Conservation (phyloP, 2,329 filamentous ascomycete species). For the Cryphonectria nitschkei region DNA sequence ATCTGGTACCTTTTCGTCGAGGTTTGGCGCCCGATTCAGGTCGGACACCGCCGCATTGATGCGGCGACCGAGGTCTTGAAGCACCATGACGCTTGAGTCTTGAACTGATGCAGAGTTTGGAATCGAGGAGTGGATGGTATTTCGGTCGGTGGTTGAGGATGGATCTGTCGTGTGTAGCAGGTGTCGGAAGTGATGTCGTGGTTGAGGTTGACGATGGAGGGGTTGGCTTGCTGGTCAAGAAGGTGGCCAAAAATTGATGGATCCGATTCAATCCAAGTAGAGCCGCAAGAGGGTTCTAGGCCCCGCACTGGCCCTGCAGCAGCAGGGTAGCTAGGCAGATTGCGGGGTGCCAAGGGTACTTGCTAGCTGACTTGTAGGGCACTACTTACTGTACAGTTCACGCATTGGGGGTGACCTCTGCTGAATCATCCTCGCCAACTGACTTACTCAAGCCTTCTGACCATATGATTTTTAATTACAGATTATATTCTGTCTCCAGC, state of each 20-base stretch:
- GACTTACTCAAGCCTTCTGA: no score
- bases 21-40: constrained; percentile 86
- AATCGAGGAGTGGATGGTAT: background rate
- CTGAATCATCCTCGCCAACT: background rate
- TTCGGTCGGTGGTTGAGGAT: no score
- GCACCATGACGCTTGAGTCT: constrained; percentile 71
- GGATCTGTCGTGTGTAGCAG: background rate
- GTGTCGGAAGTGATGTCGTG: background rate
- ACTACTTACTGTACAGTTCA: background rate
- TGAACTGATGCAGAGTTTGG: background rate
- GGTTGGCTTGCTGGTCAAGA: background rate
- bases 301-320: background rate
- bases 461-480: no score
- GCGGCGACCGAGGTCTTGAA: constrained; percentile 97
- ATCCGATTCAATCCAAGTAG: no score
- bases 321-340: constrained; percentile 1
- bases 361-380: background rate
- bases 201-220: background rate
- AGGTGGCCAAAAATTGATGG: constrained; percentile 10
- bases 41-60: constrained; percentile 97
- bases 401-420: background rate
- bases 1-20: constrained; percentile 84
- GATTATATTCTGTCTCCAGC: no score
- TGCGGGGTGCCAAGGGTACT: background rate
- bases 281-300: background rate